Base-by-base conservation (phyloP, 2,329 filamentous ascomycete species). In the Pyrenophora seminiperda region DNA sequence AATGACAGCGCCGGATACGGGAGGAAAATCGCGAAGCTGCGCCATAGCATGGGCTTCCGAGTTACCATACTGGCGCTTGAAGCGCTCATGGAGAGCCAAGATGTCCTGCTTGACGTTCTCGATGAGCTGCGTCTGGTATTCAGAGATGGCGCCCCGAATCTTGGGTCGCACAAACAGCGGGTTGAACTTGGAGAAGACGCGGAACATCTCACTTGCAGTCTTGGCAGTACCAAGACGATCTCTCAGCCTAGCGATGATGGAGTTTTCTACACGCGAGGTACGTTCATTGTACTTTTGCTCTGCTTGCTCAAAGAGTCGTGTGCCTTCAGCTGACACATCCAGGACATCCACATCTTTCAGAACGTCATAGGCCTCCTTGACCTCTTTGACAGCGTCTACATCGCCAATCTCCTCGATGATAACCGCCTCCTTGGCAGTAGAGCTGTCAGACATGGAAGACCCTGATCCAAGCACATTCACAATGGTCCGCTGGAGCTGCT, bases 171-270 rank as follows among this genome's bases (percentile, higher is more conserved):
- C 93, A 63, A 99, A 96, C 22, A 99, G 86, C 2, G 94, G 94
- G 71, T 99, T 99, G 83, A 99, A 99, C 72, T 97, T 97, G 44
- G 94, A 97, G 73, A 99, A 99, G 54, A 99, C 94, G 46, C 95
- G 89, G 74, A 99, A 99, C 94, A 99, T 99, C 75, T 99, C 95
- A 70, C 96, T 97, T 32, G 94, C 94, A 55, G 91, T 96, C 80
- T 96, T 97, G 10, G 94, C 93, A 5, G 91, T 96, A 11, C 92
- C 94, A 47, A 99, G 82, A 50, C 94, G 89, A 74, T 99, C 94
- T 66, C 94, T 84, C 24, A 99, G 81, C 45, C 91, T 84, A 27
- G 94, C 91, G 71, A 99, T 99, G 73, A 99, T 99, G 3, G 94
- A 97, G 75, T 99, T 99, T 73, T 99, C 94, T 4, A 99, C 94